Evolutionary conservation across 345 rosid species (phyloP).

Genomic region (Brassica rapa): DNA sequence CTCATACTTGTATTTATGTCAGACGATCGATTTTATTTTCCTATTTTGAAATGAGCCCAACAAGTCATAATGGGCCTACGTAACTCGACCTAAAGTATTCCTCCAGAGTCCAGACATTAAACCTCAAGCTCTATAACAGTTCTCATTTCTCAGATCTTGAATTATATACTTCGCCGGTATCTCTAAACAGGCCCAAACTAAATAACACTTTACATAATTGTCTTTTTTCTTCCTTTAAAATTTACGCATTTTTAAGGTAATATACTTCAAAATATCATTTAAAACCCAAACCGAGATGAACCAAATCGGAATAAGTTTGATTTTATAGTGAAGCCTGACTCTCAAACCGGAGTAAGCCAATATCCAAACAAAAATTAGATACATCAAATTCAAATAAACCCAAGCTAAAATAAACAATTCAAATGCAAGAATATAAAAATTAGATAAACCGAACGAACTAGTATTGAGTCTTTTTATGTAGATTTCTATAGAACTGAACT

Average conservation of each 20-base stretch:
- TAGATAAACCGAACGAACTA: neutral
- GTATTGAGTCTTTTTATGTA: neutral
- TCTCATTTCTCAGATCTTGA: neutral
- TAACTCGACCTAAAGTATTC: neutral
- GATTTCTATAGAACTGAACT: neutral
- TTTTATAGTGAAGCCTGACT: neutral
- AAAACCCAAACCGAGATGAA: constrained; percentile 7
- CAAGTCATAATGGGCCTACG: neutral
- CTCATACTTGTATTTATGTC: neutral
- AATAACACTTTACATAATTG: neutral
- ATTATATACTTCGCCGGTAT: neutral
- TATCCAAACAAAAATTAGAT: neutral
- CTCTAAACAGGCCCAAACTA: constrained; percentile 9
- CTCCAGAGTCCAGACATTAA: neutral
- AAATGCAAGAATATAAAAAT: neutral
- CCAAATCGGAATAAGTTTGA: constrained; percentile 3
- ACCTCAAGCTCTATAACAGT: neutral
- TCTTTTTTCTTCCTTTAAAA: neutral
- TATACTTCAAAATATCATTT: neutral
- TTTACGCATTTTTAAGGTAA: neutral
- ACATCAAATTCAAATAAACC: neutral
- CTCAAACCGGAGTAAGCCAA: neutral
- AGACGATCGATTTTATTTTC: too few relatives aligned
- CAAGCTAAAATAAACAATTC: neutral
- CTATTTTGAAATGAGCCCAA: neutral